A percentile compares a stretch with the other conserved stretches of the same genome.
Conservation (phyloP, 768 basidiomycete genomes). For the Suillus discolor region DNA sequence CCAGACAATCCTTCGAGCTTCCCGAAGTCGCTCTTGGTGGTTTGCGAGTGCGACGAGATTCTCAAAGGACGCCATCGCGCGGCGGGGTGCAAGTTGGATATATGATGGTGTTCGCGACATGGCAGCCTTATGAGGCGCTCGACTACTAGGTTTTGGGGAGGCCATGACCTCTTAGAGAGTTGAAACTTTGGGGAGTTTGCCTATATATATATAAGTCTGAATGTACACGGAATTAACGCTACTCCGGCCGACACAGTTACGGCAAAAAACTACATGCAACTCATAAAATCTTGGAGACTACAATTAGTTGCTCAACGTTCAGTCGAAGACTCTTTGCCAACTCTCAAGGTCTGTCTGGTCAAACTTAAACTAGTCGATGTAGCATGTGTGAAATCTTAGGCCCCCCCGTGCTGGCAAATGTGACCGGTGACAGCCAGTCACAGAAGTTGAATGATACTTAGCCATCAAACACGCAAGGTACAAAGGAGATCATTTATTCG, state of each 20-base stretch:
- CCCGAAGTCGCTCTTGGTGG: slow-evolving; percentile 72
- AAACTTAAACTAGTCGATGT: neutral
- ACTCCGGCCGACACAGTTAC: neutral
- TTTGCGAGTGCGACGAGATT: slow-evolving; percentile 85
- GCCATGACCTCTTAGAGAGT: neutral
- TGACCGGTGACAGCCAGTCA: neutral
- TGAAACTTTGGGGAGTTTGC: neutral
- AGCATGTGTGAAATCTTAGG: neutral
- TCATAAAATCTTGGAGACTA: neutral
- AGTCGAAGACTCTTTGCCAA: neutral
- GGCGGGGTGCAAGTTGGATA: slow-evolving; percentile 53
- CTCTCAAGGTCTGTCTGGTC: neutral
- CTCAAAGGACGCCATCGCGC: slow-evolving; percentile 77
- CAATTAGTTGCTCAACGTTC: neutral
- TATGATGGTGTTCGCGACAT: slow-evolving; percentile 35
- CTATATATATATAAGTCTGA: neutral
- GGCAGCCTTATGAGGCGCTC: neutral
- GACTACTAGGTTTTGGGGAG: neutral
- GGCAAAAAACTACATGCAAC: neutral
- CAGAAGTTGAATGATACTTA: neutral
- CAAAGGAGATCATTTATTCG: neutral
- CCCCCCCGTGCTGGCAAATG: neutral
- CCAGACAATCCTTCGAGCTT: slow-evolving; percentile 82
- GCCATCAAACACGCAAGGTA: neutral
- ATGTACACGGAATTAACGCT: neutral